Conservation (phyloP, 2,329 filamentous ascomycete species). For the Fusarium humuli region DNA sequence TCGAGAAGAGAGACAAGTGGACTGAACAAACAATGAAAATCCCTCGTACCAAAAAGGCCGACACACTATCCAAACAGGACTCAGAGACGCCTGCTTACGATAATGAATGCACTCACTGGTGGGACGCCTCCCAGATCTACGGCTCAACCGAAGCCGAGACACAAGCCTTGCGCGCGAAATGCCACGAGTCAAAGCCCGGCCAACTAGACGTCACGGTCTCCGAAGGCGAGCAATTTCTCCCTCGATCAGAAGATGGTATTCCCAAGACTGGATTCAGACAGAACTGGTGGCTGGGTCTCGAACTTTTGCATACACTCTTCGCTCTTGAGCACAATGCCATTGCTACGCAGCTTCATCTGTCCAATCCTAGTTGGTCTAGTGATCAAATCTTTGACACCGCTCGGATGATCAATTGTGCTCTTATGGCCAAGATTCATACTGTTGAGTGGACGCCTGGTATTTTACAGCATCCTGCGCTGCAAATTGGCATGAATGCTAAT, state of each 20-base stretch:
- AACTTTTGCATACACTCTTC: conserved; percentile 24
- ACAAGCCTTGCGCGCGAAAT: not conserved
- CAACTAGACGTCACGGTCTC: not conserved
- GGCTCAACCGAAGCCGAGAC: conserved; percentile 27
- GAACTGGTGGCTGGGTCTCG: conserved; percentile 31
- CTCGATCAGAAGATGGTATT: conserved; percentile 6
- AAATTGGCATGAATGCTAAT: conserved; percentile 30
- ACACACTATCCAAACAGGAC: not conserved
- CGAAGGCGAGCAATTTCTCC: conserved; percentile 21
- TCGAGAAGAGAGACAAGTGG: conserved; percentile 12
- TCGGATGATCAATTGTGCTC: conserved; percentile 20
- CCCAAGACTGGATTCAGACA: conserved; percentile 27
- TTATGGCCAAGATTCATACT: conserved; percentile 31
- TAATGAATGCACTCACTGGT: conserved; percentile 31
- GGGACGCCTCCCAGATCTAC: conserved; percentile 32
- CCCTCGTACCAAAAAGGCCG: conserved; percentile 6
- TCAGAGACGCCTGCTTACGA: conserved; percentile 12
- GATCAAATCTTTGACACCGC: conserved; percentile 23
- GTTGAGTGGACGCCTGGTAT: conserved; percentile 34
- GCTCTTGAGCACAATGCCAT: conserved; percentile 30
- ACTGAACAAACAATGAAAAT: conserved; percentile 10
- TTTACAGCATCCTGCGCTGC: conserved; percentile 13
- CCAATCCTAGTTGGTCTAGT: conserved; percentile 16
- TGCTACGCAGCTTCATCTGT: conserved; percentile 25
- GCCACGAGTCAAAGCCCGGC: conserved; percentile 4